Conservation (phyloP, 352 stramenopile species). For the Albugo laibachii region DNA sequence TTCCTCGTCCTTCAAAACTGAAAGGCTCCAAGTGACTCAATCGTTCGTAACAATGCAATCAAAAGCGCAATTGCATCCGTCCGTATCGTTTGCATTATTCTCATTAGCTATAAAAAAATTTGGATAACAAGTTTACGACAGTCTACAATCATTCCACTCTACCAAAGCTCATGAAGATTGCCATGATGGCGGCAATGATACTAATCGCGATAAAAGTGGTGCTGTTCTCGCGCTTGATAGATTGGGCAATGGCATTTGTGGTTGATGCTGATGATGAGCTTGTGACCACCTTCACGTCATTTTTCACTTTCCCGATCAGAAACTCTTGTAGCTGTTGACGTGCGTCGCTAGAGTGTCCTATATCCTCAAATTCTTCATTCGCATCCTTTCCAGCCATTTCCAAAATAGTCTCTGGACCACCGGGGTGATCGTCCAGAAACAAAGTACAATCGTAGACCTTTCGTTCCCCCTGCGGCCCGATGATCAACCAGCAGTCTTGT, state of each 20-base stretch:
- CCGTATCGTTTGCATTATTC: too few species aligned
- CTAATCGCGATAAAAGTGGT: constrained; percentile 4
- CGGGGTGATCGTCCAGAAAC: constrained; percentile 98
- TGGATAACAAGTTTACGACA: too few species aligned
- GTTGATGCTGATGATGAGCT: constrained; percentile 1
- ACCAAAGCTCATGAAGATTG: constrained; percentile 7
- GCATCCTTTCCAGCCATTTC: constrained; percentile 86
- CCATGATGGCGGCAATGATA: constrained; percentile 18
- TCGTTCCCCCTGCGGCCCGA: constrained; percentile 35
- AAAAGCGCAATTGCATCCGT: too few species aligned
- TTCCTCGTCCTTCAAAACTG: not conserved
- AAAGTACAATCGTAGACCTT: constrained; percentile 96
- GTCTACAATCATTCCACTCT: constrained; percentile 9
- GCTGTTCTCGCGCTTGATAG: constrained; percentile 5
- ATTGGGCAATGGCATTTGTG: constrained; percentile 1
- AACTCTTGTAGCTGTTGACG: constrained; percentile 85
- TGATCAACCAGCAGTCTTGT: constrained; percentile 77
- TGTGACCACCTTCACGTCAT: constrained; percentile 28
- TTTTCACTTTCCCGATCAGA: constrained; percentile 80
- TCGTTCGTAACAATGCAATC: too few species aligned
- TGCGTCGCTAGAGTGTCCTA: constrained; percentile 94
- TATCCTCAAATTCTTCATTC: constrained; percentile 91
- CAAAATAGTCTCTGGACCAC: constrained; percentile 94
- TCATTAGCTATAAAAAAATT: too few species aligned
- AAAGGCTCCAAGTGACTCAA: too few species aligned